These are phyloP conservation scores for Postia placenta DNA, from an alignment of 768 basidiomycete species.

Conservation along the genomic window DNA sequence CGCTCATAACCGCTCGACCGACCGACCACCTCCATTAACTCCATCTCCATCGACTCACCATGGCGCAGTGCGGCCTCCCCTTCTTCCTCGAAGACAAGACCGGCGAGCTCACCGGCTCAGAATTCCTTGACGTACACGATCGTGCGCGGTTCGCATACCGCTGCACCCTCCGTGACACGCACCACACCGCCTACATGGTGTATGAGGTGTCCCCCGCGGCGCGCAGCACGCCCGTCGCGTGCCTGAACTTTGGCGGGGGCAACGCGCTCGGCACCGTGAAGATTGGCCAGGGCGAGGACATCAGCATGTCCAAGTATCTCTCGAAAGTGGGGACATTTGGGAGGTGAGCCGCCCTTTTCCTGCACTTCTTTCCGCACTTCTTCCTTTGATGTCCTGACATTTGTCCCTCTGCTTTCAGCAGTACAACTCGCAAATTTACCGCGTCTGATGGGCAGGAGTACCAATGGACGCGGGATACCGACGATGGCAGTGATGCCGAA, in stretches of 20 bases:
- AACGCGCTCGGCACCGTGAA: slow-evolving; percentile 48
- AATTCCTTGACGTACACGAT: slow-evolving; percentile 59
- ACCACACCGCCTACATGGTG: slow-evolving; percentile 46
- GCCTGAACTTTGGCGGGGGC: slow-evolving; percentile 42
- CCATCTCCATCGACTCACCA: slow-evolving; percentile 3
- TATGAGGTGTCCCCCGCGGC: slow-evolving; percentile 32
- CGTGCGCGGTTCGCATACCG: slow-evolving; percentile 47
- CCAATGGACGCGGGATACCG: slow-evolving; percentile 44
- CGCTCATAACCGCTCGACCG: neutral
- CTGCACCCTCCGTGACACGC: slow-evolving; percentile 37
- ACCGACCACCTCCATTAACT: neutral
- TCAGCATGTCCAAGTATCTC: slow-evolving; percentile 52
- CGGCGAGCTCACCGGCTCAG: slow-evolving; percentile 45
- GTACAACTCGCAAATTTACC: slow-evolving; percentile 43
- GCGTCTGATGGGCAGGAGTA: slow-evolving; percentile 59
- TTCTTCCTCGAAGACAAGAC: slow-evolving; percentile 61
- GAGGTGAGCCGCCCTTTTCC: slow-evolving; percentile 28
- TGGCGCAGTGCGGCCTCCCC: slow-evolving; percentile 45
- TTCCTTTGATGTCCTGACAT: neutral
- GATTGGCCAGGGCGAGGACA: slow-evolving; percentile 29
- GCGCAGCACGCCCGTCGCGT: slow-evolving; percentile 32
- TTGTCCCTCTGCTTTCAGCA: slow-evolving; percentile 24
- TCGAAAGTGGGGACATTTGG: slow-evolving; percentile 30
- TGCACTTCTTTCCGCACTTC: neutral
- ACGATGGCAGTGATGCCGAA: slow-evolving; percentile 43